Evolutionary conservation across 2,329 filamentous ascomycete species (phyloP).

Genomic region (Macrophomina tecta): DNA sequence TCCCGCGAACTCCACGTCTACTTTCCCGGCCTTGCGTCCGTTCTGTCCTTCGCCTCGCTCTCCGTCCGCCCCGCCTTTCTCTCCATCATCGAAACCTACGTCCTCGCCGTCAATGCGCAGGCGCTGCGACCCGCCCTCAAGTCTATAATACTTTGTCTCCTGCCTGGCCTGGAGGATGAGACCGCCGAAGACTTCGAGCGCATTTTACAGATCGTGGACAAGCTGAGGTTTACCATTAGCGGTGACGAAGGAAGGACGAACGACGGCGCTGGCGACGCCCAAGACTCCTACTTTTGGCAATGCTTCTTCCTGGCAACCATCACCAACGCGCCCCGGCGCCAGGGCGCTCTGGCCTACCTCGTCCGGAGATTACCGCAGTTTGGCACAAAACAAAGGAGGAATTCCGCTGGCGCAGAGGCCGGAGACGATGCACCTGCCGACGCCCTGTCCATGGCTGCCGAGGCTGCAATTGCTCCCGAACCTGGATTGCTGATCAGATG

Average conservation of each 20-base stretch:
- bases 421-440: conserved; percentile 7
- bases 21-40: conserved; percentile 85
- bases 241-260: conserved; percentile 59
- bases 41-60: conserved; percentile 92
- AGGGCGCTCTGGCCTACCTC: conserved; percentile 87
- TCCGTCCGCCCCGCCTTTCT: conserved; percentile 87
- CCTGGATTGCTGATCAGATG: conserved; percentile 88
- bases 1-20: conserved; percentile 85
- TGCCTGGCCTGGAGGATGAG: conserved; percentile 93
- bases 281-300: conserved; percentile 96
- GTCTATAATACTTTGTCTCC: conserved; percentile 82
- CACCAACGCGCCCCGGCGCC: conserved; percentile 82
- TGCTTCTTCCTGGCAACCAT: conserved; percentile 94
- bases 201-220: conserved; percentile 78
- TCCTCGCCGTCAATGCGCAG: conserved; percentile 72
- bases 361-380: conserved; percentile 78
- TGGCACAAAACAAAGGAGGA: conserved; percentile 31
- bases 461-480: conserved; percentile 83
- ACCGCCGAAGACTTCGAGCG: conserved; percentile 96
- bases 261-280: conserved; percentile 46
- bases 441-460: conserved; percentile 57
- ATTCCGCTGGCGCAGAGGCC: conserved; percentile 26
- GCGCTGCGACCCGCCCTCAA: conserved; percentile 87
- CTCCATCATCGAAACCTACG: conserved; percentile 79
- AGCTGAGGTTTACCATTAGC: conserved; percentile 65